phyloP scores from a whole-genome alignment of 2,329 filamentous ascomycete genomes.

The Seiridium unicorne region DNA sequence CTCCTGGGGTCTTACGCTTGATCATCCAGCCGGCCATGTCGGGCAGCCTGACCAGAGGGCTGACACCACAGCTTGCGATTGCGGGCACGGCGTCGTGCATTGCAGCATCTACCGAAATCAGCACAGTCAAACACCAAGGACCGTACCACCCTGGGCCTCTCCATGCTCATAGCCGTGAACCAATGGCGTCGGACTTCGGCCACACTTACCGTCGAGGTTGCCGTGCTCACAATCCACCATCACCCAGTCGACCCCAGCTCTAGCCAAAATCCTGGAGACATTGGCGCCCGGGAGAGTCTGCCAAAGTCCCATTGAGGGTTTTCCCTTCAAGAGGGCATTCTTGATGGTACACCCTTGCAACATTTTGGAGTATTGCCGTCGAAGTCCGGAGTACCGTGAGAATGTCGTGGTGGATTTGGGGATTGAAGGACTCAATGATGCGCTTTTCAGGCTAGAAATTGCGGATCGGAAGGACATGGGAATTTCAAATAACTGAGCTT shows the following conservation, averaged over 20 bases:
- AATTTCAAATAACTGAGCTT: neutral
- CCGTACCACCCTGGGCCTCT: no score
- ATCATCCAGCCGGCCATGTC: constrained; percentile 57
- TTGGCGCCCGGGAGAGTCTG: constrained; percentile 63
- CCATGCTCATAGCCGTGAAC: no score
- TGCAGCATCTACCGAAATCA: constrained; percentile 38
- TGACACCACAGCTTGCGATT: constrained; percentile 53
- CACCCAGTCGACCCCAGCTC: constrained; percentile 65
- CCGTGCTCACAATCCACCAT: constrained; percentile 60
- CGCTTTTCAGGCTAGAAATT: neutral
- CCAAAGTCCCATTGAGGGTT: constrained; percentile 56
- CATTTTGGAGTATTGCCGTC: constrained; percentile 14
- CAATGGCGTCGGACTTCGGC: no score
- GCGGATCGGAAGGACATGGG: neutral
- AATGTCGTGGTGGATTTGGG: neutral
- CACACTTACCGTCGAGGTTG: constrained; percentile 45
- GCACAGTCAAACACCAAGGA: neutral
- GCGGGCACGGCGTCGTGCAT: constrained; percentile 59
- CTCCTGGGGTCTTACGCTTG: constrained; percentile 41
- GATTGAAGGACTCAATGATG: neutral
- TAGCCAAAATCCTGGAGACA: constrained; percentile 57
- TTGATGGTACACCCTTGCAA: constrained; percentile 38
- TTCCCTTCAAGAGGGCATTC: constrained; percentile 45
- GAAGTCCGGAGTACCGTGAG: neutral
- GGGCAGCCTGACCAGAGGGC: constrained; percentile 56